Percentiles rank a stretch among this genome's conserved stretches.
Evolutionary conservation across 305 asterid species (phyloP).

Genomic region (Rubia balearica): DNA sequence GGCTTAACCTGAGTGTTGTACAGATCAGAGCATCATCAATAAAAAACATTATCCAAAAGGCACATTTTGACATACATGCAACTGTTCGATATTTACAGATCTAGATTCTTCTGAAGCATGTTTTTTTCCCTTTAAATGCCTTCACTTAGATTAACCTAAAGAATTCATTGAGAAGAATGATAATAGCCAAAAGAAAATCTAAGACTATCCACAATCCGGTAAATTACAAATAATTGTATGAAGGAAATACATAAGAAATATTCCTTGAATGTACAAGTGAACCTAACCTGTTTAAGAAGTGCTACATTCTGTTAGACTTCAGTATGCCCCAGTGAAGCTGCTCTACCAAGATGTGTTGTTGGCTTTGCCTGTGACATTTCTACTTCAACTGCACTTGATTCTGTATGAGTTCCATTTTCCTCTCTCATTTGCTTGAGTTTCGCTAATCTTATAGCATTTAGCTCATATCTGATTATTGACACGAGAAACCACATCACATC

Average conservation of each 20-base stretch:
- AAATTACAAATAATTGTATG: not conserved
- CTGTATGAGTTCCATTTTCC: conserved; percentile 35
- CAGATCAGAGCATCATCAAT: not conserved
- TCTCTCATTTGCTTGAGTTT: conserved; percentile 45
- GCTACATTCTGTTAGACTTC: conserved; percentile 20
- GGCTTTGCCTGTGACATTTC: conserved; percentile 84
- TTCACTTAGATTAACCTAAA: not conserved
- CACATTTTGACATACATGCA: not conserved
- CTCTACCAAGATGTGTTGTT: conserved; percentile 21
- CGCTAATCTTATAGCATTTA: conserved; percentile 57
- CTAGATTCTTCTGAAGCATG: not conserved
- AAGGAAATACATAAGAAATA: not conserved
- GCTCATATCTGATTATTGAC: conserved; percentile 55
- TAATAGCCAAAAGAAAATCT: not conserved
- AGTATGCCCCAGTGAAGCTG: conserved; percentile 31
- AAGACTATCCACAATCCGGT: not conserved
- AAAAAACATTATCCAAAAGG: too few relatives aligned
- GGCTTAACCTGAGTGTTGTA: not conserved
- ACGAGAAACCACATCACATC: conserved; percentile 19
- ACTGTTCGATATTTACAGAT: not conserved
- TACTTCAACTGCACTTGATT: conserved; percentile 48
- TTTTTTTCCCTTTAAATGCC: not conserved
- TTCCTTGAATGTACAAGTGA: not conserved
- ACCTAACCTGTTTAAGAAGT: conserved; percentile 27
- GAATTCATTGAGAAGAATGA: not conserved